Percentiles rank a stretch among this genome's conserved stretches.
Evolutionary conservation across 805 yeast species (phyloP).

Genomic region (Jamesozyma piceae): DNA sequence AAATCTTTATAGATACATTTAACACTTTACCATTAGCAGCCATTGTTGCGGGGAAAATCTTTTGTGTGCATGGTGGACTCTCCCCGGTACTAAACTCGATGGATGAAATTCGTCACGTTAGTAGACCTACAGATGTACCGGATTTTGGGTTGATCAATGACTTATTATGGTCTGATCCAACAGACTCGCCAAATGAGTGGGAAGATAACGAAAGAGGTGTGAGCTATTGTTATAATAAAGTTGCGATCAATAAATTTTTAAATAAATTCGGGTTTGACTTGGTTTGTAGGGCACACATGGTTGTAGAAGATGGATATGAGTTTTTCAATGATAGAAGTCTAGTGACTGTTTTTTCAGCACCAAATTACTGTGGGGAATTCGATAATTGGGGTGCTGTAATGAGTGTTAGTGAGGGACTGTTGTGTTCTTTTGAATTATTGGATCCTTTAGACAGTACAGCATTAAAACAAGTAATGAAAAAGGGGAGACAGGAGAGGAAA

Average conservation of each 20-base stretch:
- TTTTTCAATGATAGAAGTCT: constrained; percentile 65
- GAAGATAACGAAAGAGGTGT: constrained; percentile 79
- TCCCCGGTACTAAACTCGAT: constrained; percentile 61
- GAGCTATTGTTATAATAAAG: constrained; percentile 65
- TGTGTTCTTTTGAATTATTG: constrained; percentile 85
- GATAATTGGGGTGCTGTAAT: constrained; percentile 96
- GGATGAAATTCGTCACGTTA: constrained; percentile 60
- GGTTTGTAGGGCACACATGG: constrained; percentile 81
- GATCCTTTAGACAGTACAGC: constrained; percentile 93
- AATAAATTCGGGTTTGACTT: constrained; percentile 61
- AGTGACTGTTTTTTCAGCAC: constrained; percentile 75
- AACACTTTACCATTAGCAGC: constrained; percentile 94
- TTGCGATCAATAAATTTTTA: constrained; percentile 62
- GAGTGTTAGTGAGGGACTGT: constrained; percentile 87
- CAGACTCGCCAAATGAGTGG: constrained; percentile 51
- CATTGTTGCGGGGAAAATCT: constrained; percentile 87
- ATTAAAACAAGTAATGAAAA: constrained; percentile 86
- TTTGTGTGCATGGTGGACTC: constrained; percentile 79
- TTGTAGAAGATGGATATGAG: constrained; percentile 82
- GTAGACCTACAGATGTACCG: constrained; percentile 77
- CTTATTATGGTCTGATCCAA: constrained; percentile 79
- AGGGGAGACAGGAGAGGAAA: constrained; percentile 82
- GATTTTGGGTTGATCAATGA: constrained; percentile 72
- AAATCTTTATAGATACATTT: constrained; percentile 85
- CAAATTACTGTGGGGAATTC: constrained; percentile 49